Conservation (phyloP, 2,329 filamentous ascomycete genomes). For the Myriosclerotinia curreyana region DNA sequence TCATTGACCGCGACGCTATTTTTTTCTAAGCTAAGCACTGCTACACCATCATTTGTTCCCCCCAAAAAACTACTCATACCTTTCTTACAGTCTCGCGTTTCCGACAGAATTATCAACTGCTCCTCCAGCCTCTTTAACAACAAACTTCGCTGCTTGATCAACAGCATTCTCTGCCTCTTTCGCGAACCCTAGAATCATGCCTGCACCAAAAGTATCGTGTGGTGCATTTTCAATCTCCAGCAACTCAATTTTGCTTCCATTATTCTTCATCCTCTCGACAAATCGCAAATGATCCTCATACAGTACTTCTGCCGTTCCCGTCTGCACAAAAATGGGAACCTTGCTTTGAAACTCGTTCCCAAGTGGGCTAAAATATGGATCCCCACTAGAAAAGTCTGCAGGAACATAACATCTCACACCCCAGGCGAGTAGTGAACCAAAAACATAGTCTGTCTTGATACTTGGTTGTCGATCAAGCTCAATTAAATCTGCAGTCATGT, state of each 20-base stretch:
- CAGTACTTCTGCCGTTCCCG: background rate
- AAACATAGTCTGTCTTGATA: conserved; percentile 2
- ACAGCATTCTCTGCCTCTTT: conserved; percentile 11
- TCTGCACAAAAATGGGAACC: conserved; percentile 8
- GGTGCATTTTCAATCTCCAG: conserved; percentile 4
- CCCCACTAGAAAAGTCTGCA: background rate
- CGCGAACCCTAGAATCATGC: conserved; percentile 1
- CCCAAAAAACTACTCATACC: no score
- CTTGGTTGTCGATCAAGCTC: background rate
- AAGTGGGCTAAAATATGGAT: conserved; percentile 1
- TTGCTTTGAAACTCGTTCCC: background rate
- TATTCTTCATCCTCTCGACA: background rate
- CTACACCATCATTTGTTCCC: no score
- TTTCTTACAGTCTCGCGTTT: background rate
- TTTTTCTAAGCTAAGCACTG: no score
- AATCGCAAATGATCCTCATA: conserved; percentile 10
- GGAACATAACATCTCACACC: background rate
- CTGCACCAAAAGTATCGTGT: conserved; percentile 8
- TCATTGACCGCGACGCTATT: no score
- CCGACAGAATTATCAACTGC: background rate
- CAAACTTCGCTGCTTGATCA: background rate
- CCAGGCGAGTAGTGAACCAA: conserved; percentile 1
- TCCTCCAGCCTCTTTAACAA: background rate
- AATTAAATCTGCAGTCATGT: background rate
- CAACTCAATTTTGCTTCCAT: conserved; percentile 3